Evolutionary conservation across 768 basidiomycete genomes (phyloP).

Genomic region (Lactifluus piperatus): DNA sequence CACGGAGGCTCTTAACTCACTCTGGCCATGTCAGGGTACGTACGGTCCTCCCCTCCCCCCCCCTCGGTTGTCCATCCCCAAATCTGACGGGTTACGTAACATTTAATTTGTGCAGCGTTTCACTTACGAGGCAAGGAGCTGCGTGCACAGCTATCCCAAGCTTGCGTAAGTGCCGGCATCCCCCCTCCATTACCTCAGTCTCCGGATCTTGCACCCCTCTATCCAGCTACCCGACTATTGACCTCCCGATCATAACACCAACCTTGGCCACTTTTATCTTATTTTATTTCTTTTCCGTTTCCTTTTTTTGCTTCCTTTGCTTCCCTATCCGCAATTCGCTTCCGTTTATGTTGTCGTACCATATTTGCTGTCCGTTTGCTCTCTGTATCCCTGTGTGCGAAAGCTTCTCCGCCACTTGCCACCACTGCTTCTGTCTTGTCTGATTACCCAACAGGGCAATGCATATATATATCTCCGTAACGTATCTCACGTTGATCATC

Average conservation of each 20-base stretch:
- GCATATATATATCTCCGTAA: constrained; percentile 10
- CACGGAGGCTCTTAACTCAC: constrained; percentile 55
- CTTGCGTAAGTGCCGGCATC: constrained; percentile 22
- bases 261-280: not conserved
- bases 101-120: constrained; percentile 17
- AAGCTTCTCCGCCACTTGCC: not conserved
- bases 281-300: not conserved
- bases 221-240: not conserved
- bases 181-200: constrained; percentile 19
- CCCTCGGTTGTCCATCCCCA: not conserved
- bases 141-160: constrained; percentile 22
- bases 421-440: not conserved
- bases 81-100: not conserved
- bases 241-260: not conserved
- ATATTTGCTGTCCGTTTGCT: constrained; percentile 4
- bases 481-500: constrained; percentile 1
- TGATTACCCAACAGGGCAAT: not conserved
- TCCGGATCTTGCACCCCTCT: not conserved
- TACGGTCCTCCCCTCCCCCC: too few relatives aligned
- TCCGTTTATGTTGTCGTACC: not conserved
- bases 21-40: constrained; percentile 48
- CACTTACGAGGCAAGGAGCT: constrained; percentile 21
- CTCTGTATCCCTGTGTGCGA: constrained; percentile 1
- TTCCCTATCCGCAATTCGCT: not conserved
- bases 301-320: not conserved